Percentiles rank a stretch among this genome's conserved stretches.
These are phyloP conservation scores for Mikania micrantha DNA, from an alignment of 129 eudicot species.

Conservation along the genomic window DNA sequence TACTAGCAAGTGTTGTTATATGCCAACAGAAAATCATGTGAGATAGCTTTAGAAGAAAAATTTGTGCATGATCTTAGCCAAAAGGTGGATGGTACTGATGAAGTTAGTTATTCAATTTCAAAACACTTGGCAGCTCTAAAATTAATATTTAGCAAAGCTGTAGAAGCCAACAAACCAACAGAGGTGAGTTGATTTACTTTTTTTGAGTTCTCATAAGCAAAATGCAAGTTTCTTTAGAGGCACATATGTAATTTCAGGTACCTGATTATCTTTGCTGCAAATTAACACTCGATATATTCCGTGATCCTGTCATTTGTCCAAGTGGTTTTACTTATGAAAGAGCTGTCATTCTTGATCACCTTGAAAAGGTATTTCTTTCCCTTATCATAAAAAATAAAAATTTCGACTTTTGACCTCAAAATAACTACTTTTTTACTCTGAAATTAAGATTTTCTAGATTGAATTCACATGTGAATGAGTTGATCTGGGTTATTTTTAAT, in stretches of 20 bases:
- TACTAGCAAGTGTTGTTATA: conserved; percentile 9
- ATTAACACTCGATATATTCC: conserved; percentile 88
- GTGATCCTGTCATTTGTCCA: conserved; percentile 91
- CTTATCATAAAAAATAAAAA: not conserved
- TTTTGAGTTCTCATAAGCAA: not conserved
- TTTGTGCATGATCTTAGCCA: conserved; percentile 23
- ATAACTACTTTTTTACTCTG: not conserved
- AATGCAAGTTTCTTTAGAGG: not conserved
- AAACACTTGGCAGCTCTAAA: conserved; percentile 49
- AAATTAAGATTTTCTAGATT: no score
- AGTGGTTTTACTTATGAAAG: conserved; percentile 89
- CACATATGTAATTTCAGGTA: conserved; percentile 42
- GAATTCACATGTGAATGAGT: not conserved
- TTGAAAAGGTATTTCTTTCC: conserved; percentile 54
- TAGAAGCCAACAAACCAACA: conserved; percentile 61
- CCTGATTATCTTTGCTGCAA: conserved; percentile 90
- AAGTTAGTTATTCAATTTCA: conserved; percentile 13
- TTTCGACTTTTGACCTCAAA: not conserved
- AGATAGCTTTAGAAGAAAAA: conserved; percentile 57
- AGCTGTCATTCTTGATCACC: conserved; percentile 74
- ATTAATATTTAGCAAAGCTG: conserved; percentile 57
- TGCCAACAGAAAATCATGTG: conserved; percentile 65
- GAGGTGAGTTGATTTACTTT: conserved; percentile 42
- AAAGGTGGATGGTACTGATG: conserved; percentile 50
- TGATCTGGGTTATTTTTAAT: not conserved